Percentiles rank a stretch among this genome's conserved stretches.
Evolutionary conservation across 768 basidiomycete genomes (phyloP).

Genomic region (Sarcomyxa edulis): DNA sequence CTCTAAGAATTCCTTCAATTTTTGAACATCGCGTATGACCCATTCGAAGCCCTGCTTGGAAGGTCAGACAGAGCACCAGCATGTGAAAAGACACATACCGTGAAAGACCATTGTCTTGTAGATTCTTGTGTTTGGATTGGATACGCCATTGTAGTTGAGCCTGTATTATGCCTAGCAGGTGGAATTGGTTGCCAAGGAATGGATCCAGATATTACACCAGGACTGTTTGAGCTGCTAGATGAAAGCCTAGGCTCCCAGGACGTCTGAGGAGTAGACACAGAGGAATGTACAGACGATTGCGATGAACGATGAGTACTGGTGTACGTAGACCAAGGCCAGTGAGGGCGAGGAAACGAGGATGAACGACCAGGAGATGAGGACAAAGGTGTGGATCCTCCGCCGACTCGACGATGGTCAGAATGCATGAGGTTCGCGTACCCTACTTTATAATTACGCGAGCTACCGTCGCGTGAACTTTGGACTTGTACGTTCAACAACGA

Average conservation of each 20-base stretch:
- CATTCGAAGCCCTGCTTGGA: constrained; percentile 64
- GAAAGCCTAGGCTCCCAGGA: constrained; percentile 12
- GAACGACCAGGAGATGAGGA: constrained; percentile 42
- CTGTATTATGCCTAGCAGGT: constrained; percentile 15
- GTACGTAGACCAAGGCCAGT: constrained; percentile 53
- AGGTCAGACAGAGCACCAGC: constrained; percentile 1
- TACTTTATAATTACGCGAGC: too few relatives aligned
- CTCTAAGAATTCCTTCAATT: constrained; percentile 56
- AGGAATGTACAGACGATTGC: constrained; percentile 28
- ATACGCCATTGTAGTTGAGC: constrained; percentile 19
- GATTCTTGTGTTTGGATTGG: constrained; percentile 28
- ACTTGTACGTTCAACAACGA: too few relatives aligned
- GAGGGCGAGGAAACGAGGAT: constrained; percentile 46
- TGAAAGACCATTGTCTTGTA: constrained; percentile 62
- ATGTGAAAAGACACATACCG: constrained; percentile 29
- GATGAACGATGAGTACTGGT: constrained; percentile 20
- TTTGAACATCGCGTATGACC: constrained; percentile 53
- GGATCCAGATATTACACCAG: constrained; percentile 15
- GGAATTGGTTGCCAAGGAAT: constrained; percentile 15
- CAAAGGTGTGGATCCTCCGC: too few relatives aligned
- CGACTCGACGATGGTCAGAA: too few relatives aligned
- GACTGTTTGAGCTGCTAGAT: constrained; percentile 13
- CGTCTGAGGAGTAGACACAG: constrained; percentile 10
- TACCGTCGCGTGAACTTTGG: too few relatives aligned
- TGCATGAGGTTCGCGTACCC: too few relatives aligned